Evolutionary conservation across 192 early-diverging fungal genomes (phyloP).

Genomic region (Spinellus fusiger): DNA sequence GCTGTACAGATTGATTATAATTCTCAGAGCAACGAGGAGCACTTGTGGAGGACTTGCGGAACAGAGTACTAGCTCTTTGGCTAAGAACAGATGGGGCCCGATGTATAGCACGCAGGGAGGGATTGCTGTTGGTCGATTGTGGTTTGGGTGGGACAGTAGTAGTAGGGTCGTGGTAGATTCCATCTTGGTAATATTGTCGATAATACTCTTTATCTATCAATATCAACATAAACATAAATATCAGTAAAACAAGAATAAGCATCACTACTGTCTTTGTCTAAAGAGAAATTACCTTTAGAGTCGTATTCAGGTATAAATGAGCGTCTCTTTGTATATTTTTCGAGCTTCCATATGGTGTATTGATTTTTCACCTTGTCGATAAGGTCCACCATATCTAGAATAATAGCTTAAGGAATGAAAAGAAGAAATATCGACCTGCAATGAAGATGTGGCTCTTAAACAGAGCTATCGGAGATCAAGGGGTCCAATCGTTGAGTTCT

Average conservation of each 20-base stretch:
- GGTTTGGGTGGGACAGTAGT: neutral
- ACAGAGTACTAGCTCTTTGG: neutral
- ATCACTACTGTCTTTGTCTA: neutral
- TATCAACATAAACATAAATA: neutral
- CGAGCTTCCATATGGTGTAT: conserved; percentile 15
- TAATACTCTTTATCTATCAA: conserved; percentile 6
- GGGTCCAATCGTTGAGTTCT: too few species aligned
- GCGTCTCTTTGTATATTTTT: conserved; percentile 20
- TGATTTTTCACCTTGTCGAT: conserved; percentile 14
- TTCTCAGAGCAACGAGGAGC: conserved; percentile 18
- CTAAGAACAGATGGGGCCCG: neutral
- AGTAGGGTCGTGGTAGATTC: neutral
- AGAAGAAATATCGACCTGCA: too few species aligned
- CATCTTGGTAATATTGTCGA: conserved; percentile 9
- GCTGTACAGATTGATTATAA: conserved; percentile 4
- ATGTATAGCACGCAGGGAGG: neutral
- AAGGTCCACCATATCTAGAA: conserved; percentile 6
- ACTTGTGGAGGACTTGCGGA: conserved; percentile 1
- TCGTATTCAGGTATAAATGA: conserved; percentile 15
- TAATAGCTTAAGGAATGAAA: neutral
- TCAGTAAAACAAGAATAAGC: neutral
- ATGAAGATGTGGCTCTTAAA: too few species aligned
- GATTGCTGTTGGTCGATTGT: too few species aligned
- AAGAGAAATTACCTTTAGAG: conserved; percentile 1
- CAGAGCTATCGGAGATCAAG: too few species aligned